phyloP scores from a whole-genome alignment of 176 grass and related monocot genomes.

The Tuctoria greenei region DNA sequence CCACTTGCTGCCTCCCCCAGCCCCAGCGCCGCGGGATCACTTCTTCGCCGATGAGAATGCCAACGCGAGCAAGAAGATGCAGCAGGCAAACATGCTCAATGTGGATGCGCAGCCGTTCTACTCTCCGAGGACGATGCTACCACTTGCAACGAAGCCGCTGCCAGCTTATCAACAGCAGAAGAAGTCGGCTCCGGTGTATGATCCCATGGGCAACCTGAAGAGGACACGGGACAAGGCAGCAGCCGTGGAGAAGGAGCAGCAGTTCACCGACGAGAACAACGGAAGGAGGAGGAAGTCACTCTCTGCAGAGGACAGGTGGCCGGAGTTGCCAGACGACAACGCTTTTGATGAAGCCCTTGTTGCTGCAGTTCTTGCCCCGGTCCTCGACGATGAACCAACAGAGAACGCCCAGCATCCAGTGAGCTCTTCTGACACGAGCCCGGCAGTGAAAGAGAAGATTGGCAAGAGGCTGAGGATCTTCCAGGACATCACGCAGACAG shows the following conservation, averaged over 20 bases:
- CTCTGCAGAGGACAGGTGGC: constrained; percentile 68
- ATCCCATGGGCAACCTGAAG: constrained; percentile 75
- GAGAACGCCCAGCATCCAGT: constrained; percentile 18
- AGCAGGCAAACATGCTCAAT: constrained; percentile 55
- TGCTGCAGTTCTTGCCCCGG: constrained; percentile 52
- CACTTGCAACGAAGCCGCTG: constrained; percentile 28
- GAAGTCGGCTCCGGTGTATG: constrained; percentile 32
- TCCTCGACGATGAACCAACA: constrained; percentile 44
- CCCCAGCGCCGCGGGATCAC: constrained; percentile 23
- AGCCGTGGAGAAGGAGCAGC: constrained; percentile 27
- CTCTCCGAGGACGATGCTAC: constrained; percentile 53
- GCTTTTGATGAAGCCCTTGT: constrained; percentile 85
- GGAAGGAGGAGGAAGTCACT: constrained; percentile 59
- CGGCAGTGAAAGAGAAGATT: constrained; percentile 63
- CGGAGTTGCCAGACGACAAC: constrained; percentile 75
- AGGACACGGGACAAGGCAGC: constrained; percentile 62
- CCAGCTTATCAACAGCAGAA: constrained; percentile 22
- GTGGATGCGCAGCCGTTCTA: constrained; percentile 83
- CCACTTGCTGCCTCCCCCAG: constrained; percentile 43
- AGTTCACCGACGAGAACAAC: constrained; percentile 31
- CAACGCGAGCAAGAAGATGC: constrained; percentile 17
- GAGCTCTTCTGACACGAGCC: constrained; percentile 55
- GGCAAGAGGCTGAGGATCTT: constrained; percentile 93
- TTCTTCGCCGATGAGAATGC: constrained; percentile 79
- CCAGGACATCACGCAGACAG: constrained; percentile 82